Evolutionary conservation across 371 early-diverging fungal species (phyloP), one percentile per base, ranked within the genome.

Genomic region (Mortierella sp.): DNA sequence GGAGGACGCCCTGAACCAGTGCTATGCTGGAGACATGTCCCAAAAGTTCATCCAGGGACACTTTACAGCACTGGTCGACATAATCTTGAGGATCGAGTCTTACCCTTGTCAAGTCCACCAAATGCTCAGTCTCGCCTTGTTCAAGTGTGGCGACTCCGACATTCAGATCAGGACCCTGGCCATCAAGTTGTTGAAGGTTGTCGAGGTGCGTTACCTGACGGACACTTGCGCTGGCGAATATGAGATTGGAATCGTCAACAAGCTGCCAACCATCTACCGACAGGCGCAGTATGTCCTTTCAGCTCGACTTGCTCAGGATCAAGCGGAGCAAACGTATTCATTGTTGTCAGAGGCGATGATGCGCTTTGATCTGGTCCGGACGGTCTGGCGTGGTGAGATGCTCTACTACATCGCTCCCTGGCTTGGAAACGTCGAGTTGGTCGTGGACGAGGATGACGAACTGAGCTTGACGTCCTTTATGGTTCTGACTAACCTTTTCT

Each of bases 351-450:
- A 98, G 83, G 90, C 95, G 31, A 94, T 95, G 34, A 91, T 92
- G 81, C 92, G 96, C 43, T 92, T 96, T 69, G 95, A 97, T 28
- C 88, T 91, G 64, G 93, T 96, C 50, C 89, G 90, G 21, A 87
- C 91, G 5, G 88, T 89, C 51, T 91, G 90, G 31, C 91, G 91
- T 54, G 92, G 94, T 13, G 94, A 94, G 75, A 92, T 97, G 37
- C 87, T 97, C 57, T 86, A 87, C 19, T 93, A 95, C n/a, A 89
- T 97, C 86, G 81, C 93, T 4, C 98, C 98, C 0, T 98, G 98
- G 98, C 88, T 97, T 50, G 90, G 93, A 37, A 96, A 96, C 74
- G 89, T 97, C 0, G 93, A 94, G 71, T 87, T 96, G 50, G 79
- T 82, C 0, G 88, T 92, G 21, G 93, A 90, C 71, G 87, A 88